These are phyloP conservation scores for Aspergillus leporis DNA, from an alignment of 495 filamentous ascomycete genomes.

Conservation along the genomic window DNA sequence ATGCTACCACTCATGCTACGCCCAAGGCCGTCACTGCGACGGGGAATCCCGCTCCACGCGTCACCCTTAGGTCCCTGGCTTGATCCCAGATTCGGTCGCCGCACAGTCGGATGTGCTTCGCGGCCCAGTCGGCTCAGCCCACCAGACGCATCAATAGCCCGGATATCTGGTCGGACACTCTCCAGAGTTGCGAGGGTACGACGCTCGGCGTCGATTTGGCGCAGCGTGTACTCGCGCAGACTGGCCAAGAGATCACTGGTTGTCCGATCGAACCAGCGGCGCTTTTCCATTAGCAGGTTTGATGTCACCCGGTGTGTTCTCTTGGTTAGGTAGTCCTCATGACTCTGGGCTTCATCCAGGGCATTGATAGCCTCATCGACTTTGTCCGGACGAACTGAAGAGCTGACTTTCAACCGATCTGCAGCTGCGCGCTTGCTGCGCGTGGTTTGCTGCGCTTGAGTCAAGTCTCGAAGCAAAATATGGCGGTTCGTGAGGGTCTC, in stretches of 20 bases:
- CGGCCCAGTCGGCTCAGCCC: slow-evolving; percentile 86
- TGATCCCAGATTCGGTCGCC: slow-evolving; percentile 74
- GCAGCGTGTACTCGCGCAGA: slow-evolving; percentile 88
- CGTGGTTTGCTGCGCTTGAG: slow-evolving; percentile 81
- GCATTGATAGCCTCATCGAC: slow-evolving; percentile 92
- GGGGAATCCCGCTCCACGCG: slow-evolving; percentile 92
- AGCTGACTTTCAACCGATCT: slow-evolving; percentile 81
- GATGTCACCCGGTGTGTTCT: slow-evolving; percentile 85
- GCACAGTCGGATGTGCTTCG: slow-evolving; percentile 75
- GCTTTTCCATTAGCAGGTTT: slow-evolving; percentile 85
- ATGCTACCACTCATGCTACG: slow-evolving; percentile 77
- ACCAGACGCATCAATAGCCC: slow-evolving; percentile 85
- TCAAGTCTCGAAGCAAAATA: slow-evolving; percentile 91
- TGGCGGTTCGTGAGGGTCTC: slow-evolving; percentile 98
- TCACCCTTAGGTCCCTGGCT: slow-evolving; percentile 95
- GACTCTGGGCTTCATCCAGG: slow-evolving; percentile 79
- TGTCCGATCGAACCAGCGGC: slow-evolving; percentile 88
- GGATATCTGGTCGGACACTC: slow-evolving; percentile 86
- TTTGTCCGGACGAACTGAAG: slow-evolving; percentile 85
- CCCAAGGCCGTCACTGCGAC: slow-evolving; percentile 72
- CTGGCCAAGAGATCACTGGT: slow-evolving; percentile 73
- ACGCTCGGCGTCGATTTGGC: slow-evolving; percentile 94
- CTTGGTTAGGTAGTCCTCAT: slow-evolving; percentile 75
- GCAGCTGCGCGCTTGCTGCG: slow-evolving; percentile 78
- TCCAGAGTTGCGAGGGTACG: slow-evolving; percentile 90